A percentile compares a stretch with the other conserved stretches of the same genome.
Conservation (phyloP, 2,329 filamentous ascomycete genomes). For the Exophiala calicioides region DNA sequence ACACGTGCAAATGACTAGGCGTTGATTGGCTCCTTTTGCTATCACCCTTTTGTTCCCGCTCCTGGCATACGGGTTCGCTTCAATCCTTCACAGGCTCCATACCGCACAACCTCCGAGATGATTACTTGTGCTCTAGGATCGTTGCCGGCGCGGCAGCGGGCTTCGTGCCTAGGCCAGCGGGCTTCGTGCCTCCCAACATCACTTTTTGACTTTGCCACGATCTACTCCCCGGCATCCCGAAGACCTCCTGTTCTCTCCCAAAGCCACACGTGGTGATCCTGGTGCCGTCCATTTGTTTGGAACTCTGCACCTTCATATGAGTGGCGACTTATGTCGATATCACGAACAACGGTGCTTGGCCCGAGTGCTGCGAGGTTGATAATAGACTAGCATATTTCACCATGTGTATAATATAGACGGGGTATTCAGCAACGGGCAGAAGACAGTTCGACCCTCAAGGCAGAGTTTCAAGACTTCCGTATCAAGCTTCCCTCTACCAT, state of each 20-base stretch:
- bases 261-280: conserved; percentile 10
- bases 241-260: conserved; percentile 1
- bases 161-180: not conserved
- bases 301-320: not conserved
- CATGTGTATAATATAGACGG: too few species aligned
- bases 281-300: conserved; percentile 12
- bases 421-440: too few species aligned
- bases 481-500: too few species aligned
- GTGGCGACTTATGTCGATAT: not conserved
- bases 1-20: too few species aligned
- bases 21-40: too few species aligned
- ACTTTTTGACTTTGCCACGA: not conserved
- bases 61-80: too few species aligned
- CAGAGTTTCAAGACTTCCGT: not conserved
- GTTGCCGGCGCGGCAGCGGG: too few species aligned
- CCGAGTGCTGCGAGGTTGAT: conserved; percentile 5
- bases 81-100: too few species aligned
- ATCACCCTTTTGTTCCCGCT: too few species aligned
- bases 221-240: not conserved
- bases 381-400: conserved; percentile 6
- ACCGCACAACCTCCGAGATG: too few species aligned
- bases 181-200: conserved; percentile 1
- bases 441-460: too few species aligned
- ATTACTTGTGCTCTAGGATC: too few species aligned
- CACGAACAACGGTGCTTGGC: conserved; percentile 8